These are phyloP conservation scores for Backusella circina DNA, from an alignment of 192 early-diverging fungal genomes.

Conservation along the genomic window DNA sequence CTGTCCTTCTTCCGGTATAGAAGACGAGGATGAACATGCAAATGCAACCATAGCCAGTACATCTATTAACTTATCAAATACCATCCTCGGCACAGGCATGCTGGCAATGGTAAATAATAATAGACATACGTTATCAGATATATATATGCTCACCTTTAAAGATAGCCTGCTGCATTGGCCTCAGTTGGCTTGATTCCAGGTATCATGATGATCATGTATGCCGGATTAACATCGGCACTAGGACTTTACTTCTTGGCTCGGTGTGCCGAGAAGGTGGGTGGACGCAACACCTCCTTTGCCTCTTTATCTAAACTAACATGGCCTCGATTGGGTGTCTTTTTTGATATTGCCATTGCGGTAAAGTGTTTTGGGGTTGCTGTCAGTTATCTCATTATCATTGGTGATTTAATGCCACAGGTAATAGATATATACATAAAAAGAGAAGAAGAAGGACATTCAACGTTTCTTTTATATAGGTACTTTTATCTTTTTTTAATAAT, in stretches of 20 bases:
- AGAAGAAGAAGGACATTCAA: background rate
- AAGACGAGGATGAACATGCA: background rate
- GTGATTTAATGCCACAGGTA: slow-evolving; percentile 87
- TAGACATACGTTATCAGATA: no score
- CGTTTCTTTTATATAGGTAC: slow-evolving; percentile 22
- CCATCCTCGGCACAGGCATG: slow-evolving; percentile 94
- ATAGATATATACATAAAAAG: background rate
- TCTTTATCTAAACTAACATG: slow-evolving; percentile 88
- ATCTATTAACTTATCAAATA: slow-evolving; percentile 87
- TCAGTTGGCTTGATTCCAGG: slow-evolving; percentile 81
- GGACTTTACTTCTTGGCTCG: slow-evolving; percentile 84
- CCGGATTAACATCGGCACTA: slow-evolving; percentile 67
- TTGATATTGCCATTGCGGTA: slow-evolving; percentile 96
- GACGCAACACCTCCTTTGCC: slow-evolving; percentile 87
- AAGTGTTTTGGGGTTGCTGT: slow-evolving; percentile 98
- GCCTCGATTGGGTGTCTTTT: slow-evolving; percentile 80
- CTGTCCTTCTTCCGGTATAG: background rate
- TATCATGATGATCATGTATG: slow-evolving; percentile 74
- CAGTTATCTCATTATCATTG: slow-evolving; percentile 93
- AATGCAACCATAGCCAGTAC: slow-evolving; percentile 68
- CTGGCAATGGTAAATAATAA: slow-evolving; percentile 77
- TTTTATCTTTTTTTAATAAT: slow-evolving; percentile 5
- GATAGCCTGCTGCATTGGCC: slow-evolving; percentile 79
- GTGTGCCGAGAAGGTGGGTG: slow-evolving; percentile 71
- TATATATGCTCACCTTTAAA: background rate